Base-by-base conservation (phyloP, 2,329 filamentous ascomycete genomes). In the Rugonectria rugulosa region DNA sequence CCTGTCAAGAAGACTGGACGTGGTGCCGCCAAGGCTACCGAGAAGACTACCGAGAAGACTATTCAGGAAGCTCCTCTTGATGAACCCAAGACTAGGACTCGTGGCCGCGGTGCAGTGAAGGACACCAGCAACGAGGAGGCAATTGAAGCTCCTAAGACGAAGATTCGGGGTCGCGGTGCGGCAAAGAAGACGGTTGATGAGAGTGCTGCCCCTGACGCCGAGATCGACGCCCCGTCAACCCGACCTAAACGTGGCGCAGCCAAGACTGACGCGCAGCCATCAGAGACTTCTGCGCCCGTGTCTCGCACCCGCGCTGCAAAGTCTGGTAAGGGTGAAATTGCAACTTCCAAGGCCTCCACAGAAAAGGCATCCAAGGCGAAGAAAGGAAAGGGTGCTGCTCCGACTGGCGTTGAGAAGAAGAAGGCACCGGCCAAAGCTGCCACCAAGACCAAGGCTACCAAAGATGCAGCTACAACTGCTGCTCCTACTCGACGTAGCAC, bases 241-340 rank as follows among this genome's bases (percentile, higher is more conserved):
- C 29, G 29, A 14, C 6, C 29, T 32, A 5, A 14, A 6, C 29
- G 29, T 32, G 29, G 12, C 12, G 42, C 56, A 2, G 49, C 57
- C 15, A 59, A 63, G 41, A 10, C 24, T 10, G 10, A n/a, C 19
- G 46, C 44, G 15, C 38, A 55, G 29, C 41, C 46, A 4, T 11
- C 21, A 12, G 29, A 53, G 21, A 51, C 40, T 34, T 23, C 45
- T 17, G 62, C 64, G 27, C 50, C 59, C 11, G 65, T 61, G 31
- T 20, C 62, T 31, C 60, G 64, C 17, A 53, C 62, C 29, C 56
- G 58, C 14, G 49, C 59, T 3, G 53, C 51, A 31, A 67, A 67
- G 43, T 59, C 65, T 6, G 65, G 65, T 17, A 67, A 67, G 29
- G 65, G 65, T 10, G 65, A 67, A 32, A 49, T 67, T 11, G 36